Evolutionary conservation across 257 asterid genomes (phyloP).

Genomic region (Nicotiana knightiana): DNA sequence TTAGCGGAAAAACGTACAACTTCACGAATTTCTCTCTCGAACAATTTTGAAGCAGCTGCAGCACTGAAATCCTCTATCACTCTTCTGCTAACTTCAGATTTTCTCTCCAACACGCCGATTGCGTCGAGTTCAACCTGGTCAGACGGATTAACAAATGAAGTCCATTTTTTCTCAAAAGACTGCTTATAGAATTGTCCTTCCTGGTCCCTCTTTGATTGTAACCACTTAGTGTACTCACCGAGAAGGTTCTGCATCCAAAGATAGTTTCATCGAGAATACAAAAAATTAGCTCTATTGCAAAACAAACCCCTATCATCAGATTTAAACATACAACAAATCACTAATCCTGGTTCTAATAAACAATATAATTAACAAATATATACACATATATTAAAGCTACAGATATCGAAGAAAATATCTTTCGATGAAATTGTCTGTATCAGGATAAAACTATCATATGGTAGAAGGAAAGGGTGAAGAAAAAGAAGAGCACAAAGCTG

Average conservation of each 20-base stretch:
- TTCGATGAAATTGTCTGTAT: background rate
- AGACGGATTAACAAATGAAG: conserved; percentile 37
- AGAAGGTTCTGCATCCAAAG: conserved; percentile 50
- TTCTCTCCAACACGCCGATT: conserved; percentile 43
- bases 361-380: no score
- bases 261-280: background rate
- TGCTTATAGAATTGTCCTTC: conserved; percentile 62
- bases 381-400: background rate
- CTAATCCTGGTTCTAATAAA: background rate
- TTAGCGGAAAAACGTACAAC: conserved; percentile 39
- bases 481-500: background rate
- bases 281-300: background rate
- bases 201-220: conserved; percentile 59
- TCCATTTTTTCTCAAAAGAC: conserved; percentile 70
- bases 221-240: conserved; percentile 66
- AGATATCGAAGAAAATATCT: background rate
- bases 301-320: background rate
- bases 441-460: background rate
- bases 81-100: conserved; percentile 43
- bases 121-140: conserved; percentile 40
- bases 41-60: conserved; percentile 81
- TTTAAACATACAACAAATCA: background rate
- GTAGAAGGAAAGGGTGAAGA: background rate
- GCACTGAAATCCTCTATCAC: conserved; percentile 71
- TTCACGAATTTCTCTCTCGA: conserved; percentile 96